A percentile compares a stretch with the other conserved stretches of the same genome.
Conservation (phyloP, 371 early-diverging fungal genomes). For the Zychaea mexicana region DNA sequence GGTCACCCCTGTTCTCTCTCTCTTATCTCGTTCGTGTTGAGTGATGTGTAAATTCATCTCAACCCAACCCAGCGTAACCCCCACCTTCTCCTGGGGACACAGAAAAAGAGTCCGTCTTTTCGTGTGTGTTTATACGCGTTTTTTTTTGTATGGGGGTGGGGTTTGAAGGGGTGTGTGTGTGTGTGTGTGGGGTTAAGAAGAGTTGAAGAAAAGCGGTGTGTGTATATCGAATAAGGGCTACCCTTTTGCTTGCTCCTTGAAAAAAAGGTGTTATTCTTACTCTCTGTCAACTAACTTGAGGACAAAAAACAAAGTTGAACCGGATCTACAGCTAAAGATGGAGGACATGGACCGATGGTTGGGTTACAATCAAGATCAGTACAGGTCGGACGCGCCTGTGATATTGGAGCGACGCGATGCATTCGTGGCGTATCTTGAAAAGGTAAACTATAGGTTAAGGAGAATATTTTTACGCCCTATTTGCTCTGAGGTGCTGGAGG, state of each 20-base stretch:
- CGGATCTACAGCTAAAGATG: neutral
- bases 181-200: no score
- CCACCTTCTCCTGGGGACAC: neutral
- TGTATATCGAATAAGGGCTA: no score
- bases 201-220: no score
- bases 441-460: conserved; percentile 13
- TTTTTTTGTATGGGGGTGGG: no score
- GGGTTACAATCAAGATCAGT: neutral
- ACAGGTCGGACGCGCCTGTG: conserved; percentile 8
- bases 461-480: neutral
- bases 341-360: conserved; percentile 9
- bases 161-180: no score
- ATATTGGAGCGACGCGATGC: conserved; percentile 8
- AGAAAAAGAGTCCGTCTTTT: no score
- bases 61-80: neutral
- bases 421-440: conserved; percentile 18
- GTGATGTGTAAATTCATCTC: neutral
- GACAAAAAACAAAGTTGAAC: neutral
- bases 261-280: neutral
- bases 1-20: neutral
- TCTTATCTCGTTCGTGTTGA: neutral
- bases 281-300: neutral
- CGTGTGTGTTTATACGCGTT: no score
- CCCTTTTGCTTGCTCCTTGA: no score
- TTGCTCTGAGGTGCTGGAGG: conserved; percentile 4